These are phyloP conservation scores for Monilinia fructicola DNA, from an alignment of 2,329 filamentous ascomycete species.

Conservation along the genomic window DNA sequence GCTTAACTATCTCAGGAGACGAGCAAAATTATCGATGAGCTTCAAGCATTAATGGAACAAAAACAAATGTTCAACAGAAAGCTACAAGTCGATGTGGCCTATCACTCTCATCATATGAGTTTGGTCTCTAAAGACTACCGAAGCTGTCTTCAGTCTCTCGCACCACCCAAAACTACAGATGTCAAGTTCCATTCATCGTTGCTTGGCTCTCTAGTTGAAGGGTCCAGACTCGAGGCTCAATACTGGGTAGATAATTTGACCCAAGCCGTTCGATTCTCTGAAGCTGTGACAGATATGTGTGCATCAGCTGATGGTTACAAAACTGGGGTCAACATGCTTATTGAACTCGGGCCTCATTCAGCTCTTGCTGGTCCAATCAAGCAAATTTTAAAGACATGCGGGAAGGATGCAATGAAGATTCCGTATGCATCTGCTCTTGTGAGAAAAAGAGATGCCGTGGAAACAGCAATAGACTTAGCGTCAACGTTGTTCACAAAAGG, in stretches of 20 bases:
- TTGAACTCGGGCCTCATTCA: slow-evolving; percentile 32
- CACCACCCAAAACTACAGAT: slow-evolving; percentile 17
- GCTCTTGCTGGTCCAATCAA: slow-evolving; percentile 33
- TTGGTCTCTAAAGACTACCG: slow-evolving; percentile 20
- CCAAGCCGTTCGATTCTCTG: slow-evolving; percentile 46
- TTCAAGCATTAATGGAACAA: slow-evolving; percentile 29
- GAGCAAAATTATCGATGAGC: slow-evolving; percentile 26
- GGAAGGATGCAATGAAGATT: slow-evolving; percentile 44
- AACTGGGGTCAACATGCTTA: slow-evolving; percentile 30
- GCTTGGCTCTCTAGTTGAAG: slow-evolving; percentile 35
- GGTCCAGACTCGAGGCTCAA: slow-evolving; percentile 36
- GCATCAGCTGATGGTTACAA: slow-evolving; percentile 27
- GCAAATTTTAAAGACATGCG: slow-evolving; percentile 43
- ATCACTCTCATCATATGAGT: slow-evolving; percentile 24
- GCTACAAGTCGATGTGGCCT: slow-evolving; percentile 26
- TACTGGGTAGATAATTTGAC: slow-evolving; percentile 51
- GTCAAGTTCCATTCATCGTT: slow-evolving; percentile 47
- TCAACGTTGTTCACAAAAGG: slow-evolving; percentile 27
- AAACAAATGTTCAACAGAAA: slow-evolving; percentile 30
- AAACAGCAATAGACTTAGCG: slow-evolving; percentile 27
- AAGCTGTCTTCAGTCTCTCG: slow-evolving; percentile 17
- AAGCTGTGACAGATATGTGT: slow-evolving; percentile 41
- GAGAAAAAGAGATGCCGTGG: slow-evolving; percentile 27
- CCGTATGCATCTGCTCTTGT: slow-evolving; percentile 25
- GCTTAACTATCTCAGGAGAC: slow-evolving; percentile 35